Conservation (phyloP, 228 moss, liverwort and hornwort genomes). For the Sphagnum fallax region DNA sequence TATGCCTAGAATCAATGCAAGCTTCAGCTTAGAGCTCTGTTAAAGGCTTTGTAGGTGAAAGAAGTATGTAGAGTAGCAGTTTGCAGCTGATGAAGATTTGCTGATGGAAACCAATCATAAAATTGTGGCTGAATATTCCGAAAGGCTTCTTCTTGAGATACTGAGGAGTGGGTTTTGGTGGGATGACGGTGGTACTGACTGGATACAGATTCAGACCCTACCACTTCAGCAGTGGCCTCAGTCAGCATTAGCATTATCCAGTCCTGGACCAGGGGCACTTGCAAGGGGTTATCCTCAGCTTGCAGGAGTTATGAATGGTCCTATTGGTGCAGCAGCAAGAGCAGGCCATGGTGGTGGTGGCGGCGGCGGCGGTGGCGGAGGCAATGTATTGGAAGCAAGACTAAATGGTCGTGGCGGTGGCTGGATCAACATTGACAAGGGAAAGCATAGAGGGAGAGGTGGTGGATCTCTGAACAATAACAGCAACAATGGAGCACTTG, state of each 20-base stretch:
- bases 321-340: slow-evolving; percentile 58
- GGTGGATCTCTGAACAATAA: slow-evolving; percentile 56
- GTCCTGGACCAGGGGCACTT: slow-evolving; percentile 67
- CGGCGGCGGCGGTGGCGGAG: slow-evolving; percentile 49
- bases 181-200: no score
- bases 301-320: slow-evolving; percentile 51
- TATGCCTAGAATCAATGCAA: no score
- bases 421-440: slow-evolving; percentile 69
- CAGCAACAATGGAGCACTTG: slow-evolving; percentile 56
- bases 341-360: slow-evolving; percentile 36
- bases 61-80: no score
- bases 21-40: no score
- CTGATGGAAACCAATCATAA: no score
- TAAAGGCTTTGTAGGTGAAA: no score
- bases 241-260: slow-evolving; percentile 49
- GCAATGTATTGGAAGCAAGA: slow-evolving; percentile 52
- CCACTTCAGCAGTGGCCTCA: slow-evolving; percentile 60
- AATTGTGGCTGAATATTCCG: no score
- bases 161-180: no score
- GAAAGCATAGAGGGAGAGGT: slow-evolving; percentile 78
- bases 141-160: no score
- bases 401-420: slow-evolving; percentile 56
- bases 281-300: slow-evolving; percentile 89
- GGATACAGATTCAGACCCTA: slow-evolving; percentile 72
- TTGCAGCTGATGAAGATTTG: no score